Percentiles rank a stretch among this genome's conserved stretches.
Evolutionary conservation across 2,329 filamentous ascomycete species (phyloP).

Genomic region (Aureobasidium sp.): DNA sequence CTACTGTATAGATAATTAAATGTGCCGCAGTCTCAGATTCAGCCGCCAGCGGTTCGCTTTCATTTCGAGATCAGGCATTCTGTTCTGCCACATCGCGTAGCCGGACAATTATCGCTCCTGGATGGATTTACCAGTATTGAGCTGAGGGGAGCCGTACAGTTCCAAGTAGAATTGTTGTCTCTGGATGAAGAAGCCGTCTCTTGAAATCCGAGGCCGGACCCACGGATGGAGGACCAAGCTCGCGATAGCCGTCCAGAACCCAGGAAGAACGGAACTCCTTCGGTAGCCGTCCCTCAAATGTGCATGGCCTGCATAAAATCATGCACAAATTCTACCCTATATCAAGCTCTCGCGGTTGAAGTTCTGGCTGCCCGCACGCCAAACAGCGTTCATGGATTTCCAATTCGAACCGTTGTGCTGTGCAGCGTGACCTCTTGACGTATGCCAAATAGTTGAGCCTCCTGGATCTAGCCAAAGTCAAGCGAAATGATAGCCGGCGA

Average conservation of each 20-base stretch:
- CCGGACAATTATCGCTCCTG: not conserved
- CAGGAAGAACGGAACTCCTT: not conserved
- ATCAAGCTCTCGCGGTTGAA: not conserved
- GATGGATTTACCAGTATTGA: not conserved
- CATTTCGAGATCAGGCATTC: too few relatives aligned
- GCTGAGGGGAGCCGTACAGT: constrained; percentile 4
- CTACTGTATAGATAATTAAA: constrained; percentile 4
- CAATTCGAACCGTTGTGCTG: not conserved
- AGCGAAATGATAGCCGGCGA: not conserved
- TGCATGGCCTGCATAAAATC: not conserved
- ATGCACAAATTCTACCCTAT: not conserved
- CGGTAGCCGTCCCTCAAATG: not conserved
- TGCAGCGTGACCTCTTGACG: constrained; percentile 6
- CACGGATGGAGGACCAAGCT: not conserved
- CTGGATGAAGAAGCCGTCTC: not conserved
- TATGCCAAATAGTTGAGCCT: constrained; percentile 5
- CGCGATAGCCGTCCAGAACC: not conserved
- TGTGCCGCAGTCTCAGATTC: not conserved
- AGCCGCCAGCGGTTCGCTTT: not conserved
- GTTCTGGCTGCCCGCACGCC: not conserved
- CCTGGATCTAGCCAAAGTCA: constrained; percentile 2
- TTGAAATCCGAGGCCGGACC: constrained; percentile 10
- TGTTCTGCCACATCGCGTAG: not conserved
- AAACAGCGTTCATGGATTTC: constrained; percentile 1
- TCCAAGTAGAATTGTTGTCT: not conserved